Evolutionary conservation across 495 filamentous ascomycete species (phyloP).

Genomic region (Polyplosphaeria fusca): DNA sequence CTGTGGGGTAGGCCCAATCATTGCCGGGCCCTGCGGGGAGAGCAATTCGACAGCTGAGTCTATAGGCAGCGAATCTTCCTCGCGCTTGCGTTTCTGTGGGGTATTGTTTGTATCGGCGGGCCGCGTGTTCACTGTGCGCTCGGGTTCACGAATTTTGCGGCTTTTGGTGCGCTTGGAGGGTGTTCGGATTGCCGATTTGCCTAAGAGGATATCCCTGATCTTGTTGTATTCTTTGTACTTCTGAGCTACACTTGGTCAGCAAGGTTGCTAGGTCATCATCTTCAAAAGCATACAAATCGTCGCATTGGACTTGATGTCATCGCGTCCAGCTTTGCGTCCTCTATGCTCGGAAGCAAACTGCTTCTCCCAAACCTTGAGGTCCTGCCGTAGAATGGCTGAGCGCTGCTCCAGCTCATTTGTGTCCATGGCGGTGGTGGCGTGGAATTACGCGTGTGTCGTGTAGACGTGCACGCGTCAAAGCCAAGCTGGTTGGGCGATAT

Average conservation of each 20-base stretch:
- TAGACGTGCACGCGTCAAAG: too few species aligned
- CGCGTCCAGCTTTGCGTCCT: conserved; percentile 73
- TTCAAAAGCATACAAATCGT: conserved; percentile 63
- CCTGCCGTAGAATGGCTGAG: conserved; percentile 54
- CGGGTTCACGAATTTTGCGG: conserved; percentile 27
- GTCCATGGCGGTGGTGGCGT: conserved; percentile 12
- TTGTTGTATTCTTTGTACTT: conserved; percentile 92
- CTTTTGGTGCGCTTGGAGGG: conserved; percentile 39
- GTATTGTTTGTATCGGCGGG: conserved; percentile 44
- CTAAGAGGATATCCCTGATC: conserved; percentile 58
- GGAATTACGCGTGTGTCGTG: neutral
- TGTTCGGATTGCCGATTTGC: conserved; percentile 44
- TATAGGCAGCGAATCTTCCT: neutral
- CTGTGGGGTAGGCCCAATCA: conserved; percentile 85
- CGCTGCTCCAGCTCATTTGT: conserved; percentile 16
- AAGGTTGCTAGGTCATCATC: neutral
- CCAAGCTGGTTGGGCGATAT: too few species aligned
- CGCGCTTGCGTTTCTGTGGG: conserved; percentile 35
- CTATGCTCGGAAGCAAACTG: conserved; percentile 65
- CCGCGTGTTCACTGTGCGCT: conserved; percentile 23
- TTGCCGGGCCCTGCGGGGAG: conserved; percentile 16
- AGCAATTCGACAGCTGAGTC: conserved; percentile 3
- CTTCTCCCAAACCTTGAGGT: conserved; percentile 86
- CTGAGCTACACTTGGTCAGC: conserved; percentile 51
- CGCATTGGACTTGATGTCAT: conserved; percentile 82